These are phyloP conservation scores for Colletotrichum somersetense DNA, from an alignment of 2,329 filamentous ascomycete species.

Conservation along the genomic window DNA sequence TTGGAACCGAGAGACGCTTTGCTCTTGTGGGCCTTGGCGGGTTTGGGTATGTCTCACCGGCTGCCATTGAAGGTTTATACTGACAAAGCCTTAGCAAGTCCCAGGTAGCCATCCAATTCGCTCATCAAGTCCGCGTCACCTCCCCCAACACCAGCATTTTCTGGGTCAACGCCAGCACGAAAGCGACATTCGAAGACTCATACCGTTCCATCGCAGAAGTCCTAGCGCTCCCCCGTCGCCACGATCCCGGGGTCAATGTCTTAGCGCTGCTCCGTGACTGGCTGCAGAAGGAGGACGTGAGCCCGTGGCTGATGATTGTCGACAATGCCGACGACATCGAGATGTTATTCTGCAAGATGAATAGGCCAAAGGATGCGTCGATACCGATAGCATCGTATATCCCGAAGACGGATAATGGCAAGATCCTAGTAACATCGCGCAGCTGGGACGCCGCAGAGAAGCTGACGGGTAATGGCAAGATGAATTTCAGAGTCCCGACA, in stretches of 20 bases:
- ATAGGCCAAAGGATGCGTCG: not conserved
- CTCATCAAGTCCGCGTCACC: conserved; percentile 24
- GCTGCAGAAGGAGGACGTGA: conserved; percentile 40
- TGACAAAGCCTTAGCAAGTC: conserved; percentile 41
- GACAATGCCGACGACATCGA: conserved; percentile 42
- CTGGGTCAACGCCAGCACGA: conserved; percentile 37
- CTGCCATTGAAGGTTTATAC: not conserved
- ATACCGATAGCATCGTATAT: conserved; percentile 41
- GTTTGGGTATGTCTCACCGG: conserved; percentile 29
- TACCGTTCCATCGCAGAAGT: conserved; percentile 35
- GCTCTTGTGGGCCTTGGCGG: conserved; percentile 40
- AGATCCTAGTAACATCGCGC: conserved; percentile 41
- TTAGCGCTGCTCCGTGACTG: conserved; percentile 40
- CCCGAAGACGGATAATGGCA: conserved; percentile 38
- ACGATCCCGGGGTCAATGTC: conserved; percentile 33
- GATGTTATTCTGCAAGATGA: conserved; percentile 9
- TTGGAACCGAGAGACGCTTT: conserved; percentile 4
- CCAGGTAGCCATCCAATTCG: conserved; percentile 42
- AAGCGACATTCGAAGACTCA: conserved; percentile 38
- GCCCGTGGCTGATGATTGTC: conserved; percentile 44
- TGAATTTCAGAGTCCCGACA: conserved; percentile 6
- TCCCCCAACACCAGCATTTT: conserved; percentile 37
- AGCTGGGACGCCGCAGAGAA: conserved; percentile 40
- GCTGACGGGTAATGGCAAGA: conserved; percentile 32
- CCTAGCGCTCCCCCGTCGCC: conserved; percentile 31